Percentiles rank a stretch among this genome's conserved stretches.
phyloP scores from a whole-genome alignment of 2,329 filamentous ascomycete species.

The Trichoderma hamatum region DNA sequence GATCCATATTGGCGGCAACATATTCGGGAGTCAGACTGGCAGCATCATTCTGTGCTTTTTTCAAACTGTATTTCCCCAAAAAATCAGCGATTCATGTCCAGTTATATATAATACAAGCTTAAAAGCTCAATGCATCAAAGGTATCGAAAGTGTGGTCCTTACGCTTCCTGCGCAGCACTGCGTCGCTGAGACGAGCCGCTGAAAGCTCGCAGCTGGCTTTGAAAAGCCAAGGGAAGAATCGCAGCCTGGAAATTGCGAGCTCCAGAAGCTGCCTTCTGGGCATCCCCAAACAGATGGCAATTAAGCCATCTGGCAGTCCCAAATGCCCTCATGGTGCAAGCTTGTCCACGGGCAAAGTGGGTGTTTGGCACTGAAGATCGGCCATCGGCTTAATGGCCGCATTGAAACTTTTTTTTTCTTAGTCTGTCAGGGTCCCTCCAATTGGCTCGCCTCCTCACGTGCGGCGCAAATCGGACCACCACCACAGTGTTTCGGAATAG shows the following conservation, averaged over 20 bases:
- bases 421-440: constrained; percentile 17
- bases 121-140: background rate
- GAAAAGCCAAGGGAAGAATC: constrained; percentile 31
- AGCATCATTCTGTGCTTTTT: constrained; percentile 58
- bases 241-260: constrained; percentile 37
- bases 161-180: constrained; percentile 49
- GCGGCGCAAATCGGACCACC: constrained; percentile 26
- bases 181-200: constrained; percentile 38
- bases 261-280: constrained; percentile 35
- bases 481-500: constrained; percentile 15
- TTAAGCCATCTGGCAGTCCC: constrained; percentile 47
- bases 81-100: background rate
- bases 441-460: constrained; percentile 32
- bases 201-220: constrained; percentile 38
- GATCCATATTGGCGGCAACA: constrained; percentile 77
- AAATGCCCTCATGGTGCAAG: constrained; percentile 45
- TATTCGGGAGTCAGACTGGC: constrained; percentile 57
- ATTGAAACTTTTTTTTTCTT: constrained; percentile 38
- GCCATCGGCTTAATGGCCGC: constrained; percentile 13
- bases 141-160: constrained; percentile 29
- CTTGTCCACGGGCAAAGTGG: constrained; percentile 26
- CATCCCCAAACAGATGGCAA: constrained; percentile 42
- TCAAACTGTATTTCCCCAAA: constrained; percentile 41
- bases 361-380: constrained; percentile 22
- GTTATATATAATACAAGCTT: background rate